Evolutionary conservation across 371 early-diverging fungal genomes (phyloP).

Genomic region (Syncephalastrum monosporum): DNA sequence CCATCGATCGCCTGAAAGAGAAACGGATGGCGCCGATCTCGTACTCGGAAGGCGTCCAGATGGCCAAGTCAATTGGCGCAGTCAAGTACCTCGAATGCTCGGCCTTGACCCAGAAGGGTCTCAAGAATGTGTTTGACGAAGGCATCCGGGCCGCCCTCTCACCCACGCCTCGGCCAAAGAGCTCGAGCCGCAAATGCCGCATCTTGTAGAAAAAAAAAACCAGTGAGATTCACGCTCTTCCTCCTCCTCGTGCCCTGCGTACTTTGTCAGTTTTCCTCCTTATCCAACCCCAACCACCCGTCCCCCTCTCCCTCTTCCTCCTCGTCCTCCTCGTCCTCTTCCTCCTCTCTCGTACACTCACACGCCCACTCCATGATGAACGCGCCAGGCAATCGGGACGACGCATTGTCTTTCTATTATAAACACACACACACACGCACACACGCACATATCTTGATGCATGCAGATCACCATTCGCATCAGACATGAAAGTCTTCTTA

Average conservation of each 20-base stretch:
- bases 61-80: conserved; percentile 78
- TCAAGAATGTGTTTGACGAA: conserved; percentile 98
- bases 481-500: too few species aligned
- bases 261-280: neutral
- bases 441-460: too few species aligned
- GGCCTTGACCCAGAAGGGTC: conserved; percentile 81
- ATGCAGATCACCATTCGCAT: too few species aligned
- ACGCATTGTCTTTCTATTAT: too few species aligned
- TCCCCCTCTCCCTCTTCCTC: conserved; percentile 5
- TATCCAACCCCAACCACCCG: neutral
- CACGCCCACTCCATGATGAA: neutral
- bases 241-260: conserved; percentile 33
- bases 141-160: conserved; percentile 92
- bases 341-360: neutral
- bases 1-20: conserved; percentile 57
- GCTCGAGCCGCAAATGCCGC: conserved; percentile 54
- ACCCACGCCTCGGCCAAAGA: conserved; percentile 11
- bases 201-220: conserved; percentile 50
- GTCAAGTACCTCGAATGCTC: conserved; percentile 89
- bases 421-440: too few species aligned
- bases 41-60: conserved; percentile 68
- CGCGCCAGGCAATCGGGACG: too few species aligned
- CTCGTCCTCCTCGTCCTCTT: neutral
- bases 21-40: conserved; percentile 77
- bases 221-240: conserved; percentile 71